Evolutionary conservation across 805 yeast genomes (phyloP), one percentile per base, ranked within the genome.

Genomic region (Teunomyces kruisii): DNA sequence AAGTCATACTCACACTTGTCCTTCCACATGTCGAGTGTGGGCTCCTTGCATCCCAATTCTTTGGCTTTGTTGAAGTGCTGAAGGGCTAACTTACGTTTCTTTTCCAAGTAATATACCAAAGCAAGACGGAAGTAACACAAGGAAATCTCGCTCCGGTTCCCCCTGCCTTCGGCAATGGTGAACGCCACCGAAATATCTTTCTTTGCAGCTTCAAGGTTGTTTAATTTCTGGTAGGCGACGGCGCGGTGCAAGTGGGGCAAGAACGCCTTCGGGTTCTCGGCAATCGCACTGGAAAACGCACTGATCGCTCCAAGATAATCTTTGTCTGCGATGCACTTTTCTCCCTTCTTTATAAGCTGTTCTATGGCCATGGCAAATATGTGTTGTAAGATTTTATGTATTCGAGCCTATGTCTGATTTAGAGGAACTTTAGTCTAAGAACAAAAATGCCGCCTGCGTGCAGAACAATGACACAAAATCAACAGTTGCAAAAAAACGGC

Each of bases 71-170:
- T 48, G 42, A 82, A 65, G 47, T 70, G 69, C 14, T 53, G 57
- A n/a, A 67, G 54, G 0, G 88, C 78, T 16, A 57, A 55, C 4
- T 48, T 49, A 48, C 61, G 74, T 2, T 72, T 59, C 53, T 78
- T 80, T 44, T 64, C 60, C 32, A 69, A 66, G 57, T 70, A 81
- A 46, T 65, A 67, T 13, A 67, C 50, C 45, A 81, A 62, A 4
- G 80, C 81, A 42, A 74, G 62, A 16, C 80, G 65, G 53, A 75
- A 80, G 53, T 76, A 68, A 28, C 79, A 74, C 14, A 67, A 54
- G 1, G 77, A 80, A 29, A 79, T 71, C 17, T 74, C 75, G 2
- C 60, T 60, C 40, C 80, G 58, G 45, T 70, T 76, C 0, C 80
- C 80, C 30, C 75, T 58, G 5, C 60, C 62, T 32, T 68, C 65